Evolutionary conservation across 2,329 filamentous ascomycete genomes (phyloP).

Genomic region (Helotiales sp.): DNA sequence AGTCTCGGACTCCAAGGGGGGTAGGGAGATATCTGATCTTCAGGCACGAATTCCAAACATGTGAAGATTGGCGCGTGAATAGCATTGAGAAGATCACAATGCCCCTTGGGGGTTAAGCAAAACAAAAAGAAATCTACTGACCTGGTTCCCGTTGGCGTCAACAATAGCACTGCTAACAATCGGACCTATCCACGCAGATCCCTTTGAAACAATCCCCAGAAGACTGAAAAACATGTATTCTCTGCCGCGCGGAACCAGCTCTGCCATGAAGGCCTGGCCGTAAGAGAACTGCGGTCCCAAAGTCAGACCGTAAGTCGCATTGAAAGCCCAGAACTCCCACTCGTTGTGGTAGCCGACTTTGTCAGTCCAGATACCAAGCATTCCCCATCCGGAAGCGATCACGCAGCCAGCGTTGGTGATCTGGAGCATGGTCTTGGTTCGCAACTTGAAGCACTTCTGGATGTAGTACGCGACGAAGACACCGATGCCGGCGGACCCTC

Average conservation of each 20-base stretch:
- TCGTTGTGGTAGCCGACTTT: conserved; percentile 41
- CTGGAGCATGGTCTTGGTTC: conserved; percentile 42
- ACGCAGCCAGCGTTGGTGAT: conserved; percentile 37
- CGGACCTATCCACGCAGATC: conserved; percentile 42
- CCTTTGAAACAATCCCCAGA: conserved; percentile 42
- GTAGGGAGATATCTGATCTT: neutral
- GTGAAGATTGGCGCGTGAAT: neutral
- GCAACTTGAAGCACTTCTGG: conserved; percentile 36
- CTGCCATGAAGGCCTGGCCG: conserved; percentile 42
- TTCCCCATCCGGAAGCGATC: conserved; percentile 39
- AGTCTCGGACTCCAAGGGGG: neutral
- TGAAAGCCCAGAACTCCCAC: conserved; percentile 44
- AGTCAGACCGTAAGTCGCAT: conserved; percentile 37
- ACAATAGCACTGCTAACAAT: conserved; percentile 42
- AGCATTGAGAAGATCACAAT: neutral
- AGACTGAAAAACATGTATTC: conserved; percentile 44
- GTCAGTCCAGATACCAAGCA: conserved; percentile 41
- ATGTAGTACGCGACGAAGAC: conserved; percentile 39
- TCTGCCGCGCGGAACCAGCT: conserved; percentile 40
- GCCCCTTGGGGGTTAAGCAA: neutral
- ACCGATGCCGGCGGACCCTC: conserved; percentile 34
- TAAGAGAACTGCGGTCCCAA: conserved; percentile 41
- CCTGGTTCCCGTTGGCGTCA: conserved; percentile 38
- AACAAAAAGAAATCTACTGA: neutral
- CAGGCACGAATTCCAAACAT: neutral